Percentiles rank a stretch among this genome's conserved stretches.
These are phyloP conservation scores for Gaertneriomyces sp. DNA, from an alignment of 192 early-diverging fungal species.

Conservation along the genomic window DNA sequence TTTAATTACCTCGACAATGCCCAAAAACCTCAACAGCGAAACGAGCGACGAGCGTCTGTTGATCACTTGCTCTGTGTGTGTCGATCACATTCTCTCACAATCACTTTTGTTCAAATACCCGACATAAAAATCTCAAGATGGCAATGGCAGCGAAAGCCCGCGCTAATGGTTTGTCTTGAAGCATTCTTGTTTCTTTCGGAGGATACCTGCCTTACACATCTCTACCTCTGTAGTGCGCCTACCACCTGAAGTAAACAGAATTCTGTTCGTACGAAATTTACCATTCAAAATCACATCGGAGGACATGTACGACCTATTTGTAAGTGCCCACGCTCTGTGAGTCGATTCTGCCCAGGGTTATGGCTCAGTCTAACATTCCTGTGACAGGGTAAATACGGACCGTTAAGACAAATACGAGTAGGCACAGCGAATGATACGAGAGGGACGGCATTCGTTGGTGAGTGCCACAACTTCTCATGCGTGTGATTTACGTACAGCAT, in stretches of 20 bases:
- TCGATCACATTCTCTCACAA: no score
- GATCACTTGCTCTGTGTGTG: no score
- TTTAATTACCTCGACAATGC: no score
- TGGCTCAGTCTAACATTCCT: neutral
- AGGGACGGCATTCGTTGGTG: slow-evolving; percentile 89
- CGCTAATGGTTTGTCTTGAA: slow-evolving; percentile 15
- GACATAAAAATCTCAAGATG: slow-evolving; percentile 2
- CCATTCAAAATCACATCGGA: slow-evolving; percentile 95
- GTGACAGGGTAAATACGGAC: slow-evolving; percentile 64
- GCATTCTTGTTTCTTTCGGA: neutral
- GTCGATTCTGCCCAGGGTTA: neutral
- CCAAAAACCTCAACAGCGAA: no score
- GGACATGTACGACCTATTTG: slow-evolving; percentile 97
- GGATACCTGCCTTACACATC: neutral
- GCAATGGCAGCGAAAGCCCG: slow-evolving; percentile 24
- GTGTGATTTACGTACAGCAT: neutral
- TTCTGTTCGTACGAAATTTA: slow-evolving; percentile 90
- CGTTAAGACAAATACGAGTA: slow-evolving; percentile 88
- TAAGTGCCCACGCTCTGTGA: slow-evolving; percentile 15
- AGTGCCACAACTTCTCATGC: neutral
- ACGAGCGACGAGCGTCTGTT: no score
- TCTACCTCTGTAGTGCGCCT: slow-evolving; percentile 53
- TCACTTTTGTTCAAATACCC: no score
- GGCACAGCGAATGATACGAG: slow-evolving; percentile 82
- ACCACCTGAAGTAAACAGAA: slow-evolving; percentile 92